Base-by-base conservation (phyloP, 2,329 filamentous ascomycete species). In the Cercospora beticola region DNA sequence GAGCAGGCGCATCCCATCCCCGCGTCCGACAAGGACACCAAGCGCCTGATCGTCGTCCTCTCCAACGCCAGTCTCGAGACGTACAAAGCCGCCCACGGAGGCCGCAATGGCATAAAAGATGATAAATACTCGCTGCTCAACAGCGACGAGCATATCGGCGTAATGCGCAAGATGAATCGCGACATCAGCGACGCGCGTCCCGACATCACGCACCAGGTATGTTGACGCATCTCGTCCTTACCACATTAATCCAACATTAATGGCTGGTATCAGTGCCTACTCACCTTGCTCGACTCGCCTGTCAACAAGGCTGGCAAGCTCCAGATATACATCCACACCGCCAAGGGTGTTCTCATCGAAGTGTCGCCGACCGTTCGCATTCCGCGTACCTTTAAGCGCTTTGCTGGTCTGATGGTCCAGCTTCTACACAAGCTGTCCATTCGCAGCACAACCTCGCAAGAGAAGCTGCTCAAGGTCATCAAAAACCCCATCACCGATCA, bases 81-180 rank as follows among this genome's bases (percentile, higher is more conserved):
- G 0, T 98, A 97, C 86, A 96, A 96, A 80, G 92, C 95, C 0
- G 91, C 92, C 21, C 77, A 77, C 28, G 77, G 77, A 62, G 80
- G 86, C 78, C 80, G 87, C 79, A 82, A 89, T 82, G 81, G 88
- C 79, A 83, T 86, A 67, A 88, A 92, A 62, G 94, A 97, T 76
- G 73, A 77, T 80, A 98, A 98, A 82, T 99, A 97, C 82, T 97
- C 94, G 70, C 86, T 99, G 63, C 89, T 99, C 77, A 99, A 99
- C 86, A 97, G 94, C 82, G 95, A 99, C 79, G 95, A 99, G 82
- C 95, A 99, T 80, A 99, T 99, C 75, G 95, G 95, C 71, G 92
- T 98, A 73, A 97, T 99, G 93, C 91, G 95, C 78, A 99, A 98
- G 86, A 98, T 98, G 94, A 97, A 97, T 80, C 88, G 95, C 75